These are phyloP conservation scores for Globisporangium camurandrum DNA, from an alignment of 352 stramenopile species.

Conservation along the genomic window DNA sequence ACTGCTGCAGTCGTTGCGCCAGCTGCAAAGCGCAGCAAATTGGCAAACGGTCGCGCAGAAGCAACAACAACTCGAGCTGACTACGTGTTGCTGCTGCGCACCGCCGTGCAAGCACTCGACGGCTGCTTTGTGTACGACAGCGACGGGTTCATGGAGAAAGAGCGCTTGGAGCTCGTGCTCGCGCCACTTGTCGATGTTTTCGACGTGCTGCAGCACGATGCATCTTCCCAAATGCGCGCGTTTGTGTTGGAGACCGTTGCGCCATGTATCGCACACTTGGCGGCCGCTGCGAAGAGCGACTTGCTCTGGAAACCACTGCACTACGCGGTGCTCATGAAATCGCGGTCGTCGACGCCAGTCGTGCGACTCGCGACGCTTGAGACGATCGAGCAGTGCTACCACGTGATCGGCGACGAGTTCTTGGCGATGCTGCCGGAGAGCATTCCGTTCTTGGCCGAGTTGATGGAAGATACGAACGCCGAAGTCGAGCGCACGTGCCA, in stretches of 20 bases:
- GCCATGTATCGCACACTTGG: slow-evolving; percentile 67
- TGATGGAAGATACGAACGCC: slow-evolving; percentile 83
- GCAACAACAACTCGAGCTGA: slow-evolving; percentile 18
- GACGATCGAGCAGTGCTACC: slow-evolving; percentile 81
- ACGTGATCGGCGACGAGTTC: slow-evolving; percentile 84
- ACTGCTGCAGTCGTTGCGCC: no score
- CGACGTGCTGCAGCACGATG: slow-evolving; percentile 52
- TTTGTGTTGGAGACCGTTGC: slow-evolving; percentile 69
- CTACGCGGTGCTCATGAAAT: slow-evolving; percentile 86
- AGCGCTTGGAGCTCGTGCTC: slow-evolving; percentile 74
- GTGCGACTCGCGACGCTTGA: slow-evolving; percentile 74
- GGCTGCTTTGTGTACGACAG: slow-evolving; percentile 83
- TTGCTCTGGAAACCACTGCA: slow-evolving; percentile 86
- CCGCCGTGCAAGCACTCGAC: slow-evolving; percentile 61
- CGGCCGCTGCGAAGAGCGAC: slow-evolving; percentile 82
- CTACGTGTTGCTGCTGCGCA: slow-evolving; percentile 41
- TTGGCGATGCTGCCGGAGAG: slow-evolving; percentile 85
- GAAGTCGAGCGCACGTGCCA: slow-evolving; percentile 83
- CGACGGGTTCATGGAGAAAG: slow-evolving; percentile 85
- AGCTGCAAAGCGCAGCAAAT: slow-evolving; percentile 49
- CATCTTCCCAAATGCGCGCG: slow-evolving; percentile 18
- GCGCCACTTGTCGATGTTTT: slow-evolving; percentile 66
- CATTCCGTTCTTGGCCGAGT: slow-evolving; percentile 83
- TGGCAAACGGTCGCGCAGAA: slow-evolving; percentile 15
- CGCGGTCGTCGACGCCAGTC: slow-evolving; percentile 44